These are phyloP conservation scores for Colletotrichum sp. DNA, from an alignment of 2,329 filamentous ascomycete genomes.

Conservation along the genomic window DNA sequence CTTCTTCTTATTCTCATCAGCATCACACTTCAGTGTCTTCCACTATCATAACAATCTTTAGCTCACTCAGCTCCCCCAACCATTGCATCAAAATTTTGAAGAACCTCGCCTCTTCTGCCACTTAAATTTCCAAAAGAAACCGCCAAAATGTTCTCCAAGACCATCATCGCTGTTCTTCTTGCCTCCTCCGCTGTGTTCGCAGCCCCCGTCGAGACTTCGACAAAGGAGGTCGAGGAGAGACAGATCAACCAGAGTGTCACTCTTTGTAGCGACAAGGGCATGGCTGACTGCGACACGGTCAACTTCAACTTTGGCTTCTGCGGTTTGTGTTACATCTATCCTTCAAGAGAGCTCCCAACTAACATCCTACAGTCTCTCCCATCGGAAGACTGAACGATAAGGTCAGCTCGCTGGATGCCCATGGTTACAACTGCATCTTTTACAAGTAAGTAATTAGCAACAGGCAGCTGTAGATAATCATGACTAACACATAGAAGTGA, in stretches of 20 bases:
- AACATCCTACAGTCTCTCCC: not conserved
- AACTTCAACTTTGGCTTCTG: slow-evolving; percentile 15
- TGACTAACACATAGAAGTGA: not conserved
- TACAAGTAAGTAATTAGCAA: not conserved
- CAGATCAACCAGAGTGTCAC: slow-evolving; percentile 4
- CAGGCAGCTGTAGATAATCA: not conserved
- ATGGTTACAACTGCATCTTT: slow-evolving; percentile 13
- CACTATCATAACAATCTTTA: not conserved
- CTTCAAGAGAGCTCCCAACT: not conserved
- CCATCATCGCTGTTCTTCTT: slow-evolving; percentile 4
- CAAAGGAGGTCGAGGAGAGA: not conserved
- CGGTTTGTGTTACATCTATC: not conserved
- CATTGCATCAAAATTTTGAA: not conserved
- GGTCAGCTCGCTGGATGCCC: slow-evolving; percentile 10
- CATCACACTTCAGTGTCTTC: not conserved
- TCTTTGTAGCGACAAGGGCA: slow-evolving; percentile 5
- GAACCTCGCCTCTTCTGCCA: not conserved
- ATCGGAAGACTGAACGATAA: slow-evolving; percentile 10
- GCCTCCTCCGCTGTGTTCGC: slow-evolving; percentile 2
- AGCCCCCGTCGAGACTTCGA: not conserved
- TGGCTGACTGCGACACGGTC: slow-evolving; percentile 4
- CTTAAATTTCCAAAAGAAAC: not conserved
- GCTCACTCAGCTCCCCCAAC: not conserved
- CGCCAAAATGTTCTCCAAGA: slow-evolving; percentile 14
- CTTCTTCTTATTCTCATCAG: not conserved